These are phyloP conservation scores for Cyamopsis tetragonoloba DNA, from an alignment of 306 rosid species.

Conservation along the genomic window DNA sequence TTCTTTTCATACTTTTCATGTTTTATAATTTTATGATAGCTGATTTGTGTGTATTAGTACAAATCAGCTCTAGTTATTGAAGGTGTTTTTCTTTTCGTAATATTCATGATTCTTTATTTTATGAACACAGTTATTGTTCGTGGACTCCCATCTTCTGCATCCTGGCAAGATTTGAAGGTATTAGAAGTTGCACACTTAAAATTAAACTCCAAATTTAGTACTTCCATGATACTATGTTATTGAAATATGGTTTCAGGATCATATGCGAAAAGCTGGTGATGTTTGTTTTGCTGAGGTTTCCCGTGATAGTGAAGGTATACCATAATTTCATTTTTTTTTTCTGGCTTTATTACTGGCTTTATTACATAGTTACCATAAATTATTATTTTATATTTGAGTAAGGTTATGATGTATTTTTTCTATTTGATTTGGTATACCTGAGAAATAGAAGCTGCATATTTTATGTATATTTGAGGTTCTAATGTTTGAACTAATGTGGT, in stretches of 20 bases:
- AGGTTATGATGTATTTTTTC: neutral
- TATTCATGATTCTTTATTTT: neutral
- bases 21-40: neutral
- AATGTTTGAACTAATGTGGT: neutral
- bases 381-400: neutral
- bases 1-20: neutral
- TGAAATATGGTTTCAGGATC: slow-evolving; percentile 66
- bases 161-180: slow-evolving; percentile 99
- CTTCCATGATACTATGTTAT: neutral
- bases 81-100: neutral
- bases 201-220: neutral
- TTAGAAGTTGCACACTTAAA: slow-evolving; percentile 6
- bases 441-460: neutral
- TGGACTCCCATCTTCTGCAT: slow-evolving; percentile 98
- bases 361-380: neutral
- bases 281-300: slow-evolving; percentile 99
- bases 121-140: slow-evolving; percentile 74
- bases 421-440: neutral
- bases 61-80: neutral
- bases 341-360: neutral
- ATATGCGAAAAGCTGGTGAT: slow-evolving; percentile 99
- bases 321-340: neutral
- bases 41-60: neutral
- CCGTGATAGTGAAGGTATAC: slow-evolving; percentile 91
- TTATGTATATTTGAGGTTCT: neutral